Conservation (phyloP, 2,329 filamentous ascomycete genomes). For the Colletotrichum scovillei region DNA sequence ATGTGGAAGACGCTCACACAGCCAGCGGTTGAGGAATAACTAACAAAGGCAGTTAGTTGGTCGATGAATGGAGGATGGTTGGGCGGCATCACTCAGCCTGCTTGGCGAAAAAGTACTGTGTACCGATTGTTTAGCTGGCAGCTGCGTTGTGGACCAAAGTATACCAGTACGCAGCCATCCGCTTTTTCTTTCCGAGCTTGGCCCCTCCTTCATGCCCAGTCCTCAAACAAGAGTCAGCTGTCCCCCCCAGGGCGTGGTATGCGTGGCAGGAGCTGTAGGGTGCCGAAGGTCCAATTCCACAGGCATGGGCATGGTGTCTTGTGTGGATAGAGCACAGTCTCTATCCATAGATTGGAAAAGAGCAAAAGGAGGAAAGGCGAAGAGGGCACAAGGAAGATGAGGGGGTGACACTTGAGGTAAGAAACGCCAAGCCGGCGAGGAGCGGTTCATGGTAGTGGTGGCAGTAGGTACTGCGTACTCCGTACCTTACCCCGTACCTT, state of each 20-base stretch:
- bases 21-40: conserved; percentile 14
- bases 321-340: not conserved
- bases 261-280: not conserved
- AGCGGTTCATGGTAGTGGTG: not conserved
- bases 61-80: not conserved
- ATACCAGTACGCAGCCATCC: not conserved
- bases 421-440: not conserved
- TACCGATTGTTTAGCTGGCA: not conserved
- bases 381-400: not conserved
- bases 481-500: too few species aligned
- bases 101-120: not conserved
- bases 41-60: not conserved
- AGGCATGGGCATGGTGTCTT: not conserved
- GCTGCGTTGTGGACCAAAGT: not conserved
- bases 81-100: conserved; percentile 1
- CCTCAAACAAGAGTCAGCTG: conserved; percentile 8
- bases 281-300: not conserved
- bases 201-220: conserved; percentile 1
- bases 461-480: too few species aligned
- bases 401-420: not conserved
- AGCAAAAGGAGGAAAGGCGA: not conserved
- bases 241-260: not conserved
- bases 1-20: conserved; percentile 16
- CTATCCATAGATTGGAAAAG: not conserved
- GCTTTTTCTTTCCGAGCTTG: conserved; percentile 5